phyloP scores from a whole-genome alignment of 1,284 basidiomycete genomes.

The Volvariella volvacea region DNA sequence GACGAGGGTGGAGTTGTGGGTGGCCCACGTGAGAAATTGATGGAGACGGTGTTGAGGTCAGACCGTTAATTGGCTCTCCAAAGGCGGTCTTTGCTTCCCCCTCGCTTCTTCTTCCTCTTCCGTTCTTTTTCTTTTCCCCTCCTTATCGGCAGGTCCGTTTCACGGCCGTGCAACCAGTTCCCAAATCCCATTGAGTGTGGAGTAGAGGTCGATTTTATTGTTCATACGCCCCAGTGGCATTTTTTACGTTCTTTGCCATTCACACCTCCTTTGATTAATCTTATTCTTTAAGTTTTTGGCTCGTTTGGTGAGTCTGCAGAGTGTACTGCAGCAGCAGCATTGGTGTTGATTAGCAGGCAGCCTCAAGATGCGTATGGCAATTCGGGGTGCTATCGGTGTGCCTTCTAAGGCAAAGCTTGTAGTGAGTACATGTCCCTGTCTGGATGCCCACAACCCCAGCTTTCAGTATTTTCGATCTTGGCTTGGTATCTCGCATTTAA shows the following conservation, averaged over 20 bases:
- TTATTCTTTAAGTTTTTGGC: too few species aligned
- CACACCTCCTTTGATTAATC: background rate
- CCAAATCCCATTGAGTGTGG: conserved; percentile 4
- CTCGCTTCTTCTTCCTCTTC: background rate
- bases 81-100: too few species aligned
- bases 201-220: conserved; percentile 18
- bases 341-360: too few species aligned
- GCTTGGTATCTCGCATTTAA: too few species aligned
- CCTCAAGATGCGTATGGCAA: conserved; percentile 37
- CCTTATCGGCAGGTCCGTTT: conserved; percentile 44
- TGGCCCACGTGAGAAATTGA: too few species aligned
- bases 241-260: conserved; percentile 23
- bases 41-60: too few species aligned
- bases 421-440: conserved; percentile 28
- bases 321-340: too few species aligned
- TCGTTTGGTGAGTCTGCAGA: too few species aligned
- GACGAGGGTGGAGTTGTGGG: too few species aligned
- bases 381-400: conserved; percentile 31
- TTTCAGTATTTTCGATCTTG: too few species aligned
- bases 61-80: too few species aligned
- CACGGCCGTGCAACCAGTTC: conserved; percentile 7
- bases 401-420: conserved; percentile 43
- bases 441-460: too few species aligned
- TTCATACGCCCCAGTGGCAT: conserved; percentile 39
- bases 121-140: conserved; percentile 15